Evolutionary conservation across 2,329 filamentous ascomycete species (phyloP).

Genomic region (Penicillium sp.): DNA sequence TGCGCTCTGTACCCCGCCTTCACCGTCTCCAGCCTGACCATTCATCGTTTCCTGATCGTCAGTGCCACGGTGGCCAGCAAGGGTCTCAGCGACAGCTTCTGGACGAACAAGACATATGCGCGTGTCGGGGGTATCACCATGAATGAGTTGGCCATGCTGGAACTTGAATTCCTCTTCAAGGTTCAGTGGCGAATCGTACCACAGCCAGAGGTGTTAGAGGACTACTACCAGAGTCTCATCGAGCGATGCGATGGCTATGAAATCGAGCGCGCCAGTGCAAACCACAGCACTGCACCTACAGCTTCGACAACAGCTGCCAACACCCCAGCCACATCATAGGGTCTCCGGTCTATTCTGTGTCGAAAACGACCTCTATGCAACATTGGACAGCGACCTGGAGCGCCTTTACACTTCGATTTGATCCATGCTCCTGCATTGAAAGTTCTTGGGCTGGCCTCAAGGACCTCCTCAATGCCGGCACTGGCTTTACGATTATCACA

Average conservation of each 20-base stretch:
- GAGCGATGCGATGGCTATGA: conserved; percentile 63
- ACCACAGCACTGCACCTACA: conserved; percentile 9
- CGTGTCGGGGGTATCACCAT: conserved; percentile 90
- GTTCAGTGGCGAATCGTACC: conserved; percentile 98
- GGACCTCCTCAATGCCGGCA: neutral
- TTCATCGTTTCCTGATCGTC: conserved; percentile 95
- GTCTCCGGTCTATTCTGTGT: neutral
- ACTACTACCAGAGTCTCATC: conserved; percentile 89
- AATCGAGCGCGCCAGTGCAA: conserved; percentile 43
- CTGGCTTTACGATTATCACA: neutral
- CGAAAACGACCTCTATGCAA: no score
- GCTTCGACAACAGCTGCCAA: conserved; percentile 1
- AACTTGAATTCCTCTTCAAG: conserved; percentile 88
- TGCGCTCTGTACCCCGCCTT: conserved; percentile 92
- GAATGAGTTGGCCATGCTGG: conserved; percentile 83
- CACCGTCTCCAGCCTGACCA: conserved; percentile 92
- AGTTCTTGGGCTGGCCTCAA: conserved; percentile 24
- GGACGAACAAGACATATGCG: conserved; percentile 97
- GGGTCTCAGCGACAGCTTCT: conserved; percentile 93
- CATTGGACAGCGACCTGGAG: neutral
- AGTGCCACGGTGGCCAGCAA: conserved; percentile 95
- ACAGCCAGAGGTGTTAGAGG: conserved; percentile 86
- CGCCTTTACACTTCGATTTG: neutral
- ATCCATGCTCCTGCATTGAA: neutral
- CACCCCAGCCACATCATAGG: conserved; percentile 15